A percentile compares a stretch with the other conserved stretches of the same genome.
Evolutionary conservation across 176 grass and related monocot genomes (phyloP).

Genomic region (bread wheat (Triticum aestivum)): DNA sequence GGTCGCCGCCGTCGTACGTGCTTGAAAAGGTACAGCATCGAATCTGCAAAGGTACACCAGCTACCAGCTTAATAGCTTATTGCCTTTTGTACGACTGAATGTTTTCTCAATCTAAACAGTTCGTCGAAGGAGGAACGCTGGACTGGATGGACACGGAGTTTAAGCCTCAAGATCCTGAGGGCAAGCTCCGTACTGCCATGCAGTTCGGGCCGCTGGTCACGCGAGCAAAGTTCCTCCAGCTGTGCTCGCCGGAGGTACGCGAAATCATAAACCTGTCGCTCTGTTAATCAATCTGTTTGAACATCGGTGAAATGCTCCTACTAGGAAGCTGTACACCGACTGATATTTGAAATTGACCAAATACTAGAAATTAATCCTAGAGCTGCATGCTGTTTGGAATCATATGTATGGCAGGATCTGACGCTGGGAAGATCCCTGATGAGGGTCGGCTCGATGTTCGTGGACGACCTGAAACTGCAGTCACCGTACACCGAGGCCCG

Average conservation of each 20-base stretch:
- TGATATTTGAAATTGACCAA: not conserved
- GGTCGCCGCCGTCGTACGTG: slow-evolving; percentile 38
- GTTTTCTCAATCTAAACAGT: no score
- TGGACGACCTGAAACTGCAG: slow-evolving; percentile 37
- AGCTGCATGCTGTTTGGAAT: not conserved
- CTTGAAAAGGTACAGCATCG: slow-evolving; percentile 35
- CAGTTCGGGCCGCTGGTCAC: slow-evolving; percentile 47
- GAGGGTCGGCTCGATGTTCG: slow-evolving; percentile 52
- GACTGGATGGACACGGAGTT: slow-evolving; percentile 62
- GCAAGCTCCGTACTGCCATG: slow-evolving; percentile 38
- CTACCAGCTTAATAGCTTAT: no score
- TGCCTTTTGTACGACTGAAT: no score
- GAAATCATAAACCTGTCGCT: no score
- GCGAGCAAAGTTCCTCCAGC: slow-evolving; percentile 26
- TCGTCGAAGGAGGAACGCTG: not conserved
- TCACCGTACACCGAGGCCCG: slow-evolving; percentile 24
- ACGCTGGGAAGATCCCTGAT: slow-evolving; percentile 44
- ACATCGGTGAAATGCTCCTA: no score
- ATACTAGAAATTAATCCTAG: not conserved
- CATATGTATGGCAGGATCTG: slow-evolving; percentile 38
- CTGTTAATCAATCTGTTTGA: no score
- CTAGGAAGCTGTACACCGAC: no score
- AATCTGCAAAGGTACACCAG: no score
- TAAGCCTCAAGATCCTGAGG: slow-evolving; percentile 37
- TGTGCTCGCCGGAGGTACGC: slow-evolving; percentile 64